Percentiles rank a stretch among this genome's conserved stretches.
phyloP scores from a whole-genome alignment of 306 rosid genomes.

The Corylus americana region DNA sequence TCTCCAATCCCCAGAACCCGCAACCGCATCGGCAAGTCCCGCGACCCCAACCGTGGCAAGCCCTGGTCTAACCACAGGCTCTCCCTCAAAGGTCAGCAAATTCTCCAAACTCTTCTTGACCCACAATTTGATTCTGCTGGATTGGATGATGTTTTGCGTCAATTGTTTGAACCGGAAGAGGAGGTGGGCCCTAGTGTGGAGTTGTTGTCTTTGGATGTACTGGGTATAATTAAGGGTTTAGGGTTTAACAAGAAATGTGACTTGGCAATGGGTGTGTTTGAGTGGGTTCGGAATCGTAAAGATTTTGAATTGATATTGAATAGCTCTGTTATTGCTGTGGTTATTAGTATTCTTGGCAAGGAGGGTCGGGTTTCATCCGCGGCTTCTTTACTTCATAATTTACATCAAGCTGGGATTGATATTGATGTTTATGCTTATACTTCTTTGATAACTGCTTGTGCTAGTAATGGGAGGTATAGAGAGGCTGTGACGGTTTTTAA shows the following conservation, averaged over 20 bases:
- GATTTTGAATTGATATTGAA: conserved; percentile 37
- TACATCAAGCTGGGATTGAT: conserved; percentile 51
- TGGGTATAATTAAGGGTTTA: conserved; percentile 64
- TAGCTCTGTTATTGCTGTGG: conserved; percentile 59
- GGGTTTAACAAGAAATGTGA: conserved; percentile 55
- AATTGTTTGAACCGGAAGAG: conserved; percentile 32
- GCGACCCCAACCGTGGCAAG: conserved; percentile 75
- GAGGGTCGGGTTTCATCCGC: conserved; percentile 63
- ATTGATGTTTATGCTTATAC: conserved; percentile 85
- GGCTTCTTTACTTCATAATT: conserved; percentile 47
- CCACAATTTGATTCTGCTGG: conserved; percentile 41
- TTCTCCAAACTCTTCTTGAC: conserved; percentile 47
- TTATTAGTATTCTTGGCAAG: conserved; percentile 70
- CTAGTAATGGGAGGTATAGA: conserved; percentile 63
- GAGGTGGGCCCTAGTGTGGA: conserved; percentile 17
- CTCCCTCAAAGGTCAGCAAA: conserved; percentile 56
- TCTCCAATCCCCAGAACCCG: conserved; percentile 38
- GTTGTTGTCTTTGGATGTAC: conserved; percentile 49
- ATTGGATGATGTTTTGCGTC: conserved; percentile 30
- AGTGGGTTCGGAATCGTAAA: conserved; percentile 47
- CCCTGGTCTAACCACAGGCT: conserved; percentile 69
- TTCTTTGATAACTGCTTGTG: conserved; percentile 70
- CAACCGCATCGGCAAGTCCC: conserved; percentile 51
- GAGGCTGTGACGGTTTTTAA: conserved; percentile 69
- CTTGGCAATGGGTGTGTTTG: conserved; percentile 61